Base-by-base conservation (phyloP, 306 rosid species). In the Quercus dentata region DNA sequence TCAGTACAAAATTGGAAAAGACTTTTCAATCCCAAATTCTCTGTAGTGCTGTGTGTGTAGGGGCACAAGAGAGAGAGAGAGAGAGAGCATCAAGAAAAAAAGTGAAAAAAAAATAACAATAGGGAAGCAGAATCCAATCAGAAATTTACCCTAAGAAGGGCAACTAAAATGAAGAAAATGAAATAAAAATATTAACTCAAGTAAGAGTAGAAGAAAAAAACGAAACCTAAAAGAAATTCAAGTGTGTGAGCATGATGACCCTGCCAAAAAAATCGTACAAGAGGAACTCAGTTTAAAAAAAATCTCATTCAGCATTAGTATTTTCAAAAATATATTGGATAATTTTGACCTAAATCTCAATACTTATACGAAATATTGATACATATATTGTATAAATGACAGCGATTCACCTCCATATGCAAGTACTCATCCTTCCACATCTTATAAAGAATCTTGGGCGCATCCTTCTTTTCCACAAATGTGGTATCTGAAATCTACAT, bases 391-490 rank as follows among this genome's bases (percentile, higher is more conserved):
- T 14, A 41, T 25, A 78, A 52, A 69, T 52, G 73, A 51, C 62
- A 79, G 62, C 41, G 65, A 44, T n/a, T 85, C 81, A 95, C 97
- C 97, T 95, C 97, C 97, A 91, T 88, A 68, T 86, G 83, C 86
- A 95, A 82, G 86, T 91, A 95, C 49, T 91, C 88, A 78, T 95
- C 98, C 83, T 87, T 86, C 97, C 91, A 90, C 86, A 95, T 81
- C 89, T 75, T 87, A 75, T 21, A 84, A 20, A 95, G 89, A 78
- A 85, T 83, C 85, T 82, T 92, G 52, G 95, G 95, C 33, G 98
- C 84, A 41, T 95, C 95, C 76, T 79, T 95, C 86, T 91, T 91
- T 21, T 92, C 99, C 5, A 92, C 94, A 76, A 92, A 89, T 52
- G 97, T 79, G 76, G 82, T 69, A 55, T 89, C 95, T 55, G 99